Base-by-base conservation (phyloP, 148 eudicot species). In the Chenopodium formosanum region DNA sequence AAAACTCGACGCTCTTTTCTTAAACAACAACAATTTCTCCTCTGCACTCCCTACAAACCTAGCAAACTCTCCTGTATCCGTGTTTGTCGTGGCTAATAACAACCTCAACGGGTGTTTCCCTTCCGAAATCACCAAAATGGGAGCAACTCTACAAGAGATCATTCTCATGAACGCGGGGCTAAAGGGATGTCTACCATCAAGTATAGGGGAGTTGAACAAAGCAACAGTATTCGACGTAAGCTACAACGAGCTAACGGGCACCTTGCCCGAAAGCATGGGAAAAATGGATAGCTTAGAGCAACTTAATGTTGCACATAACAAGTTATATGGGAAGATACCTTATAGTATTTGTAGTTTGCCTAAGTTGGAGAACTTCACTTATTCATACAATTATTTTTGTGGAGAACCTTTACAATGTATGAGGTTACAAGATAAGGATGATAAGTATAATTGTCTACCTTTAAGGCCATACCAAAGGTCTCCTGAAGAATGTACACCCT, bases 51-150 rank as follows among this genome's bases (percentile, higher is more conserved):
- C 97, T 0, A 70, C 75, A 7, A 94, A 88, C 80, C 17, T 93
- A 7, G 95, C 91, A 0, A 88, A 89, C 73, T 93, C 92, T 0
- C 81, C 92, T 0, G 95, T 93, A 1, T 94, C 98, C 0, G 98
- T 89, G 0, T 53, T 94, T 4, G 97, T 93, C 0, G 2, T 93
- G 13, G 97, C 95, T 4, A 89, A 93, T 50, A 91, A 88, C 70
- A 77, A 89, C n/a, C 19, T 93, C 4, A 83, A 70, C 0, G 94
- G 95, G 9, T 94, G 97, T 84, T 82, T 94, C 37, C 97, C 98
- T 0, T 0, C 78, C 1, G 78, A 85, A 47, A 90, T 94, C 0
- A 79, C 83, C 4, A 84, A 89, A n/a, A 89, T 94, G 98, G 81
- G 74, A 0, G 70, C 29, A 2, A 92, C 91, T 4, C 78, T 94